Evolutionary conservation across 441 rosid genomes (phyloP).

Genomic region (Aleurites moluccanus): DNA sequence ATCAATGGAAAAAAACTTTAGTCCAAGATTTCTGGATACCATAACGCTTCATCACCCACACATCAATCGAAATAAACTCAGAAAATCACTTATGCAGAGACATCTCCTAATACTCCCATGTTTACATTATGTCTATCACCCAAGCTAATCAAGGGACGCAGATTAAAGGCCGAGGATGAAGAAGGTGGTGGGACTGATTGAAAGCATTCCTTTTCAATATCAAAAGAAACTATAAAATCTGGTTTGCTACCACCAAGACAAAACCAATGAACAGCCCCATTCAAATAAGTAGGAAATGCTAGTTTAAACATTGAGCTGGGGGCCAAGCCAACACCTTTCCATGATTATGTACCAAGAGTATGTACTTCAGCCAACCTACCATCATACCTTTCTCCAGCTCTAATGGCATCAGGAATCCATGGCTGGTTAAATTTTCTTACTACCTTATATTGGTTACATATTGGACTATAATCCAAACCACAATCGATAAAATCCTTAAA

Average conservation of each 20-base stretch:
- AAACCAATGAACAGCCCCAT: constrained; percentile 8
- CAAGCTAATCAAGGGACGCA: neutral
- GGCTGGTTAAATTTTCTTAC: neutral
- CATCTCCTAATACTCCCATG: neutral
- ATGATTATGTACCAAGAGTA: constrained; percentile 2
- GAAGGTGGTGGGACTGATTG: neutral
- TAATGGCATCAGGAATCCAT: neutral
- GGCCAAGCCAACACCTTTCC: constrained; percentile 4
- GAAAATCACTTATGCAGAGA: neutral
- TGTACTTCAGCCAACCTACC: constrained; percentile 3
- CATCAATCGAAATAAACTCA: neutral
- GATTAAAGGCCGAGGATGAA: neutral
- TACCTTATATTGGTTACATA: constrained; percentile 11
- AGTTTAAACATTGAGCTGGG: neutral
- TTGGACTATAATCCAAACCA: constrained; percentile 12
- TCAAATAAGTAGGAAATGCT: constrained; percentile 11
- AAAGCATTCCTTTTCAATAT: constrained; percentile 6
- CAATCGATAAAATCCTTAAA: neutral
- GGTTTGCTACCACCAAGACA: neutral
- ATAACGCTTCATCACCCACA: neutral
- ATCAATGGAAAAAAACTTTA: neutral
- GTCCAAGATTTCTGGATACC: neutral
- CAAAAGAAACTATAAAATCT: neutral
- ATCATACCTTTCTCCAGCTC: neutral
- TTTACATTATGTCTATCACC: neutral